Conservation (phyloP, 495 filamentous ascomycete genomes). For the Paragyromitra xinjiangensis region DNA sequence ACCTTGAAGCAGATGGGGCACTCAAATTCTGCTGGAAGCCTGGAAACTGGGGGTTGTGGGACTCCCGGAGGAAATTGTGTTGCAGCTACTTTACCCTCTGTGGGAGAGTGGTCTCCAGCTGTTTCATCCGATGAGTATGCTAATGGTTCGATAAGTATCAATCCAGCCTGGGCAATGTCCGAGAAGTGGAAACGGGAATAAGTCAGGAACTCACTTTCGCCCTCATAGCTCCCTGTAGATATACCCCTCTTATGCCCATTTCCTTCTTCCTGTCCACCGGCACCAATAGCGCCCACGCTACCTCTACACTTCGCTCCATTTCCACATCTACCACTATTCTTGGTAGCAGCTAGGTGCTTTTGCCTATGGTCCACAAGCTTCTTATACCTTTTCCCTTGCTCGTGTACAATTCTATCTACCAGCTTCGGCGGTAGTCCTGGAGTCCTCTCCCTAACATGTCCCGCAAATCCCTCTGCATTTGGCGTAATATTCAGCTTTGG, state of each 20-base stretch:
- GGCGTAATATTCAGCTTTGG: constrained; percentile 63
- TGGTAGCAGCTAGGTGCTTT: constrained; percentile 67
- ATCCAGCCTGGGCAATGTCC: background rate
- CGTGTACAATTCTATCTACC: constrained; percentile 81
- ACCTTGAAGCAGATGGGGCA: constrained; percentile 89
- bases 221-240: constrained; percentile 54
- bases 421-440: constrained; percentile 73
- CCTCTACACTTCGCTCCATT: constrained; percentile 51
- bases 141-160: constrained; percentile 21
- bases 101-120: constrained; percentile 68
- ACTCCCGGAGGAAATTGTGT: constrained; percentile 82
- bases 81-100: constrained; percentile 72
- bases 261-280: constrained; percentile 62
- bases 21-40: constrained; percentile 89
- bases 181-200: background rate
- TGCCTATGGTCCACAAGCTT: constrained; percentile 75
- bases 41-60: constrained; percentile 79
- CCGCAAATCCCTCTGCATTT: constrained; percentile 77
- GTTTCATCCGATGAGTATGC: constrained; percentile 64
- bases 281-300: constrained; percentile 45
- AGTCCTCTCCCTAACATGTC: constrained; percentile 76
- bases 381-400: constrained; percentile 82
- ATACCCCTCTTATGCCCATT: constrained; percentile 56
- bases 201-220: constrained; percentile 52
- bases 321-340: constrained; percentile 39